Evolutionary conservation across 768 basidiomycete genomes (phyloP), one percentile per base, ranked within the genome.

Genomic region (Filobasidium wieringae): DNA sequence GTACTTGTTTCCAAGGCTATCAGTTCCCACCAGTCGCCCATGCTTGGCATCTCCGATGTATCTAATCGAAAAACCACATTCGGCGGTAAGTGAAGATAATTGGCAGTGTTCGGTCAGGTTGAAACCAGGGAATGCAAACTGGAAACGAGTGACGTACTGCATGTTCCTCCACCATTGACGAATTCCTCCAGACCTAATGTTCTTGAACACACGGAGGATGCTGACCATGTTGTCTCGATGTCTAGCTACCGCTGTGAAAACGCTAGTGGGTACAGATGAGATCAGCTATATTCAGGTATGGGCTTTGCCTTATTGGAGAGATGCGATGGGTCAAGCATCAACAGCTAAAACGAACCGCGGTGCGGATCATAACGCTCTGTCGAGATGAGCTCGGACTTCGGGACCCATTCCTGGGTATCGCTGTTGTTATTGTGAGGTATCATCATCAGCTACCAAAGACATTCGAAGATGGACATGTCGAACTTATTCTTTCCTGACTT

Each of bases 1-100:
- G 76, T 92, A 97, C 61, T 80, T 80, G 80, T 96, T 96, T 41
- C 91, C 93, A 73, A 93, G 89, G 72, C 59, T 52, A 56, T 73
- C 72, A 12, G 60, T 63, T 27, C 72, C 72, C 34, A 73, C 72
- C 51, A 40, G 15, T 17, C 31, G 43, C 11, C 93, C 93, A 11
- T 80, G 82, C 75, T 96, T 97, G 56, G 88, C 88, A 66, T 96
- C 92, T 37, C 90, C 86, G 59, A 95, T 93, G 71, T 92, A 90
- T 68, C 90, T 85, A 53, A 33, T 37, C n/a, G 26, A 12, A 8
- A n/a, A n/a, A n/a, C n/a, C n/a, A n/a, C n/a, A n/a, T n/a, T n/a
- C n/a, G n/a, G n/a, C n/a, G n/a, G n/a, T n/a, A n/a, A n/a, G n/a
- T n/a, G n/a, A n/a, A n/a, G n/a, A n/a, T n/a, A n/a, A n/a, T n/a